Conservation (phyloP, 2,329 filamentous ascomycete genomes). For the Domatiomyces catenatus region DNA sequence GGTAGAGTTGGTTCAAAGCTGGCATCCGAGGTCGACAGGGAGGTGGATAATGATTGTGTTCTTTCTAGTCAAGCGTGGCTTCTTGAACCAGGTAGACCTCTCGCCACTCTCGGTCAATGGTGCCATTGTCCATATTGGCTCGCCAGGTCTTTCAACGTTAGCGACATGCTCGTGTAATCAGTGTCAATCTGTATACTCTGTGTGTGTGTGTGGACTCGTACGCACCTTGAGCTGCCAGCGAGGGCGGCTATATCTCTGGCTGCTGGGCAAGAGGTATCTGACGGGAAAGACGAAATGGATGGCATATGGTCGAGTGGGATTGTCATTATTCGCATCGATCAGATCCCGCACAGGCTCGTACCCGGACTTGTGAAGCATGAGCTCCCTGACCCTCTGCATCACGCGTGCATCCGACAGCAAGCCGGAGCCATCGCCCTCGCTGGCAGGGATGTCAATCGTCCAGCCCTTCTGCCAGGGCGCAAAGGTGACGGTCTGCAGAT, state of each 20-base stretch:
- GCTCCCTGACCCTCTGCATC: conserved; percentile 1
- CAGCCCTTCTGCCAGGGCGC: conserved; percentile 7
- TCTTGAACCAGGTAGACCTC: conserved; percentile 8
- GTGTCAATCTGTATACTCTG: no score
- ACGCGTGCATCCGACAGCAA: conserved; percentile 5
- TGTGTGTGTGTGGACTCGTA: neutral
- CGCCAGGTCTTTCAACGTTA: conserved; percentile 2
- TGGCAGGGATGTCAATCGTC: conserved; percentile 3
- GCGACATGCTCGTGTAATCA: neutral
- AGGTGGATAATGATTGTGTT: no score
- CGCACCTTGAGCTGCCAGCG: conserved; percentile 3
- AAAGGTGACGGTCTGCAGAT: conserved; percentile 2
- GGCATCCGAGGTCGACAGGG: neutral
- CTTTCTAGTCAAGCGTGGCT: conserved; percentile 5
- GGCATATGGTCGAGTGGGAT: no score
- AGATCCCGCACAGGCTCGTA: conserved; percentile 2
- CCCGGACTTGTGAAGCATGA: conserved; percentile 2
- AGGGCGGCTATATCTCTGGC: neutral
- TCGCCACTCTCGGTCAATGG: conserved; percentile 6
- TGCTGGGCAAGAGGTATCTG: conserved; percentile 1
- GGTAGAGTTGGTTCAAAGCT: no score
- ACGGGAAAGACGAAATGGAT: conserved; percentile 6
- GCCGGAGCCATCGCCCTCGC: neutral
- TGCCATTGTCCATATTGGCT: conserved; percentile 6
- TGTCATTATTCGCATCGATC: no score